Conservation (phyloP, 2,329 filamentous ascomycete genomes). For the Rhinocladiella similis region DNA sequence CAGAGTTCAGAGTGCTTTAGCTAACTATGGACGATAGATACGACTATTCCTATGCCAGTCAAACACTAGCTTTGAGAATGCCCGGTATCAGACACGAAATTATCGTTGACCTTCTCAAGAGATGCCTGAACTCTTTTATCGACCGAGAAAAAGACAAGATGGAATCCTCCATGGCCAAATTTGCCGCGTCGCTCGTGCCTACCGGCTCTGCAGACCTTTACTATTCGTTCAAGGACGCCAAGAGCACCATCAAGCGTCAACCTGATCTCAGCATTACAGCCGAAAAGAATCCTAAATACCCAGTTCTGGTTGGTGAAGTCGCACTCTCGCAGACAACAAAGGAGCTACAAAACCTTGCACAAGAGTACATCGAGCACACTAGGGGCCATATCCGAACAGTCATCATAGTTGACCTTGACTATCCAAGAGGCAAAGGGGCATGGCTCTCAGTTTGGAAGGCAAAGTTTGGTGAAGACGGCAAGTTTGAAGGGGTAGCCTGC, state of each 20-base stretch:
- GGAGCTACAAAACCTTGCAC: not conserved
- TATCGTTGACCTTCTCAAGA: too few species aligned
- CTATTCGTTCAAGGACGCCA: too few species aligned
- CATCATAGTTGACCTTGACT: slow-evolving; percentile 2
- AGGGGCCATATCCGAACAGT: slow-evolving; percentile 1
- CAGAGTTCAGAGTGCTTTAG: too few species aligned
- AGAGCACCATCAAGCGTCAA: too few species aligned
- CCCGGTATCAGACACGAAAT: not conserved
- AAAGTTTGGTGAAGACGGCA: slow-evolving; percentile 2
- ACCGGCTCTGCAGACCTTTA: too few species aligned
- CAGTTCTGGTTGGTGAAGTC: slow-evolving; percentile 4
- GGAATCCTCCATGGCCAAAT: too few species aligned
- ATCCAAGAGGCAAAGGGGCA: not conserved
- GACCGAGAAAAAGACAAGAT: too few species aligned
- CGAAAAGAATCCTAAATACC: not conserved
- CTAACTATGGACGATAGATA: not conserved
- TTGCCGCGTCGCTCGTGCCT: too few species aligned
- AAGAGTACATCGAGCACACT: slow-evolving; percentile 2
- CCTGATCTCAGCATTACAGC: not conserved
- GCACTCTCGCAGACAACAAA: slow-evolving; percentile 1
- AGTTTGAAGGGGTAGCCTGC: not conserved
- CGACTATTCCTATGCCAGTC: slow-evolving; percentile 3
- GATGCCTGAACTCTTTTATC: too few species aligned
- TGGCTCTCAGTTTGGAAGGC: slow-evolving; percentile 4
- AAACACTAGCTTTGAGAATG: slow-evolving; percentile 3